Base-by-base conservation (phyloP, 2,329 filamentous ascomycete genomes). In the Epicoccum nigrum region DNA sequence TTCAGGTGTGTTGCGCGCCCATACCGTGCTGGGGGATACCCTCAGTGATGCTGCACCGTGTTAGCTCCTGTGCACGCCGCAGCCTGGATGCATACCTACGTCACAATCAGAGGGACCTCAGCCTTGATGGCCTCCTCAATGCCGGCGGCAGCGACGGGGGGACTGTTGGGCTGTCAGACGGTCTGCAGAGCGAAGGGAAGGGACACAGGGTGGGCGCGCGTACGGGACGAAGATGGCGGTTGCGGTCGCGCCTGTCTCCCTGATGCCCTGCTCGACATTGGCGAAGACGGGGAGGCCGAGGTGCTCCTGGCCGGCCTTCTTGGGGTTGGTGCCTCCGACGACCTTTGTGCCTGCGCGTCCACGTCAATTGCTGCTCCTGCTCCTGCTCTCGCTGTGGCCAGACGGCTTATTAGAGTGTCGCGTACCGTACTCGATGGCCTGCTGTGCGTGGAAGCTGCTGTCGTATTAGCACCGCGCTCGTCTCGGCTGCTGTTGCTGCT, bases 341-440 rank as follows among this genome's bases (percentile, higher is more conserved):
- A 99, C 91, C 76, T 96, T 93, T 69, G 94, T 99, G 76, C 93
- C 91, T 95, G 69, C 35, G 33, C 32, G 50, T 27, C 31, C 28
- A 35, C 55, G 66, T 73, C 67, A 69, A 69, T 67, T 51, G 55
- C 38, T 49, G 15, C 47, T 55, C 59, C 56, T 49, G 48, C 16
- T 51, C 56, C 38, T 49, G 15, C 47, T 55, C 59, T 56, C 50
- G 48, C 16, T 23, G 55, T 40, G 59, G 56, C 59, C 45, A 40
- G 46, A 42, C 33, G 45, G 51, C 45, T 43, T 47, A 7, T 25
- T 9, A 25, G 23, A 25, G 9, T 52, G 60, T 61, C 60, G 63
- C 65, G 74, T 90, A 95, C 91, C 94, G 79, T 99, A 99, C 77
- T 96, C 94, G 78, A 99, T 97, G 64, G 94, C 94, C 81, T 97